A percentile compares a stretch with the other conserved stretches of the same genome.
These are phyloP conservation scores for Acer campestre DNA, from an alignment of 345 rosid species.

Conservation along the genomic window DNA sequence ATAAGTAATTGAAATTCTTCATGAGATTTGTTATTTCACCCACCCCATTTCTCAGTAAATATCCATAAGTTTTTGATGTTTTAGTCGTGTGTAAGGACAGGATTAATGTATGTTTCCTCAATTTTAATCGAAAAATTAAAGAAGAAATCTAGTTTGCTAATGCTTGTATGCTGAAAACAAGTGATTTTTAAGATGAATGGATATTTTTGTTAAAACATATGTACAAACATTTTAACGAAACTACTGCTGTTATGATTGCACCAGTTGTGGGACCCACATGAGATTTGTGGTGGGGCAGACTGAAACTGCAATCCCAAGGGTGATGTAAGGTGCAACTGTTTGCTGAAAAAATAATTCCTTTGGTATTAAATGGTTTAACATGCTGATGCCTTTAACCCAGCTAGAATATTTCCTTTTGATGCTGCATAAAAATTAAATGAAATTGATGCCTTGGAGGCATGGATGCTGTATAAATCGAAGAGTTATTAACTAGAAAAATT, in stretches of 20 bases:
- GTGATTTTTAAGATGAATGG: neutral
- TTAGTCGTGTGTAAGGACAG: neutral
- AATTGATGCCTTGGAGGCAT: neutral
- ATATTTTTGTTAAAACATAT: neutral
- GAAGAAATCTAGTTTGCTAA: neutral
- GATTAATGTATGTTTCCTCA: neutral
- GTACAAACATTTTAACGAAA: neutral
- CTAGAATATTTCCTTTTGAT: neutral
- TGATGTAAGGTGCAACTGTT: neutral
- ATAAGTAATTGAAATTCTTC: neutral
- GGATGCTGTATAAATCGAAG: neutral
- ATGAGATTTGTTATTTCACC: neutral
- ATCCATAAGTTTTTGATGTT: neutral
- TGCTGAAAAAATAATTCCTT: neutral
- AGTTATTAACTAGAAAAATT: neutral
- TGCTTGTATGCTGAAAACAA: neutral
- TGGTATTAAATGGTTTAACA: neutral
- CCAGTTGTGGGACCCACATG: neutral
- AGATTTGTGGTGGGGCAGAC: neutral
- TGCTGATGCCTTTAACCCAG: neutral
- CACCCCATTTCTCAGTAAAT: neutral
- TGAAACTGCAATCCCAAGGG: neutral
- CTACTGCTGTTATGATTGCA: neutral
- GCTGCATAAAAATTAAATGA: neutral
- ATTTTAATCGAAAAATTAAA: neutral